Evolutionary conservation across 371 early-diverging fungal genomes (phyloP).

Genomic region (Amoeboaphelidium occidentale): DNA sequence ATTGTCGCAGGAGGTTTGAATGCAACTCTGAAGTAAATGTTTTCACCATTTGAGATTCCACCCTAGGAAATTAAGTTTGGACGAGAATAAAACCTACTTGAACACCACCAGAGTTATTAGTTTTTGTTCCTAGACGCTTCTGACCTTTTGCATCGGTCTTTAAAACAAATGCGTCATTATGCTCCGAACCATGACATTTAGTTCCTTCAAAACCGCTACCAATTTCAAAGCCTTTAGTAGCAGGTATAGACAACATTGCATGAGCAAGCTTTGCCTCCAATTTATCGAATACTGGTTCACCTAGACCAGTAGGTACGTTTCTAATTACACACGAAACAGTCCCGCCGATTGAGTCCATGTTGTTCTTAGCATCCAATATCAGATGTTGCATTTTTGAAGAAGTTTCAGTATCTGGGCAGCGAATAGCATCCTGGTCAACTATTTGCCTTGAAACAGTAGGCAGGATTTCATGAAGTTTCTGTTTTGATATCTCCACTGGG

Average conservation of each 20-base stretch:
- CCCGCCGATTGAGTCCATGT: conserved; percentile 84
- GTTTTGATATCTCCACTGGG: conserved; percentile 20
- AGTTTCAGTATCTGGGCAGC: conserved; percentile 39
- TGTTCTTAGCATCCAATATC: conserved; percentile 46
- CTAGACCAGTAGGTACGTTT: conserved; percentile 73
- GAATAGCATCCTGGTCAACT: conserved; percentile 39
- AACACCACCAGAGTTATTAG: conserved; percentile 85
- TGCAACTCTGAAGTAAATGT: conserved; percentile 83
- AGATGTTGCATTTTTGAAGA: conserved; percentile 32
- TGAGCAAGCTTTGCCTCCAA: conserved; percentile 87
- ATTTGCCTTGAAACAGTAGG: conserved; percentile 32
- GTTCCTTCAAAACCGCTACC: conserved; percentile 82
- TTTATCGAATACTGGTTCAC: conserved; percentile 94
- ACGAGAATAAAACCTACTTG: conserved; percentile 20
- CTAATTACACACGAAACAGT: conserved; percentile 88
- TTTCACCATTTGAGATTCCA: conserved; percentile 85
- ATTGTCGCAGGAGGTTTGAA: conserved; percentile 95
- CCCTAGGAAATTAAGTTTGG: conserved; percentile 22
- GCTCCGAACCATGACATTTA: conserved; percentile 53
- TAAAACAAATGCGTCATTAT: conserved; percentile 72
- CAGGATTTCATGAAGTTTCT: background rate
- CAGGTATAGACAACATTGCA: conserved; percentile 95
- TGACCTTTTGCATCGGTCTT: conserved; percentile 13
- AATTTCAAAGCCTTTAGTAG: conserved; percentile 91
- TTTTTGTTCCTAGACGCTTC: conserved; percentile 36